Percentiles rank a stretch among this genome's conserved stretches.
These are phyloP conservation scores for Alloascoidea africana DNA, from an alignment of 805 yeast species.

Conservation along the genomic window DNA sequence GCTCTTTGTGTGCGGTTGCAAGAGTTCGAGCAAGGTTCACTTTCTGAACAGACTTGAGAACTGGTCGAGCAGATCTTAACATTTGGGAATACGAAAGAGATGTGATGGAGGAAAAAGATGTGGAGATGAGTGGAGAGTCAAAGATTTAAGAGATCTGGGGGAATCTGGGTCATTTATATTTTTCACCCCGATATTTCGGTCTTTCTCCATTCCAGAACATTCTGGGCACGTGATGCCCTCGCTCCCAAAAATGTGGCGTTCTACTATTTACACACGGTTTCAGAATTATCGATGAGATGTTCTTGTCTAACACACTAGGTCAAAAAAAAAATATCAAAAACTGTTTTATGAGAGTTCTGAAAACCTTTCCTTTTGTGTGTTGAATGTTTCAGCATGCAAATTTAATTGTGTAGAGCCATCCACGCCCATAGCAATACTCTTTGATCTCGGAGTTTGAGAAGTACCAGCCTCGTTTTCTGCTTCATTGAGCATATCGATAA, in stretches of 20 bases:
- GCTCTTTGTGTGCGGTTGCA: constrained; percentile 59
- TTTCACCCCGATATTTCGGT: too few species aligned
- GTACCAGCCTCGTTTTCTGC: not conserved
- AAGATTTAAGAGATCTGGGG: not conserved
- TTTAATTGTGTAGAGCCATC: not conserved
- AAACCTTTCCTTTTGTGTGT: not conserved
- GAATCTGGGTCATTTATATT: not conserved
- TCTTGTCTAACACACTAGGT: too few species aligned
- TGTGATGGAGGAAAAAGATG: not conserved
- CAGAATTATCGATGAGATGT: too few species aligned
- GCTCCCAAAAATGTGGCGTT: too few species aligned
- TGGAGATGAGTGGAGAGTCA: not conserved
- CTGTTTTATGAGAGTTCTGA: not conserved
- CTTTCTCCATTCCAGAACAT: too few species aligned
- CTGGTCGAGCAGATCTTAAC: constrained; percentile 8
- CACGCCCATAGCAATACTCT: not conserved
- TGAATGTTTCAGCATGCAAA: not conserved
- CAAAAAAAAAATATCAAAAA: too few species aligned
- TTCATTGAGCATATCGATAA: constrained; percentile 17
- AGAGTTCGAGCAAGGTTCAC: constrained; percentile 1
- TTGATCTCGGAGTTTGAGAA: too few species aligned
- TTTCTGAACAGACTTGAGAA: constrained; percentile 4
- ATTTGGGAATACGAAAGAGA: constrained; percentile 2
- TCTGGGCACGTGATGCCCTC: too few species aligned
- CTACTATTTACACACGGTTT: too few species aligned